Conservation (phyloP, 2,329 filamentous ascomycete species). For the Calonectria montana region DNA sequence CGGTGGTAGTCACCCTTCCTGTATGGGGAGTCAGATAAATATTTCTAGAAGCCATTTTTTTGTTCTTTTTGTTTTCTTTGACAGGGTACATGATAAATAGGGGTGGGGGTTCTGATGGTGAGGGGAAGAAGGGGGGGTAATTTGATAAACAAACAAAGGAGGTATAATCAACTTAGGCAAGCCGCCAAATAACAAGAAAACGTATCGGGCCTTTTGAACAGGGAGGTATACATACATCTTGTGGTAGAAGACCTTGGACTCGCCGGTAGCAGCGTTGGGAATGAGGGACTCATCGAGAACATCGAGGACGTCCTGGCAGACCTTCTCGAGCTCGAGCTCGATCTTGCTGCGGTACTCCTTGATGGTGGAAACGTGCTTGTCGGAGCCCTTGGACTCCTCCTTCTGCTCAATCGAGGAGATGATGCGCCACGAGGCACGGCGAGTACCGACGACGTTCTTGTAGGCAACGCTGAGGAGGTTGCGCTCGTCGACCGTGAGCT, state of each 20-base stretch:
- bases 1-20: constrained; percentile 99
- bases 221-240: constrained; percentile 82
- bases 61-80: background rate
- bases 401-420: constrained; percentile 99
- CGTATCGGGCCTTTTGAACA: constrained; percentile 26
- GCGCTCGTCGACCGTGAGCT: constrained; percentile 95
- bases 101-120: constrained; percentile 13
- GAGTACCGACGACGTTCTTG: constrained; percentile 99
- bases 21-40: constrained; percentile 30
- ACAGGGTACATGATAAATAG: background rate
- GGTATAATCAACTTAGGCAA: constrained; percentile 6
- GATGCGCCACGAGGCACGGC: constrained; percentile 99
- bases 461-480: constrained; percentile 99
- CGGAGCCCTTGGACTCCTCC: constrained; percentile 98
- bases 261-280: constrained; percentile 93
- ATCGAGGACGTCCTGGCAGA: constrained; percentile 97
- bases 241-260: constrained; percentile 99
- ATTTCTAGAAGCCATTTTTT: constrained; percentile 5
- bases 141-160: constrained; percentile 28
- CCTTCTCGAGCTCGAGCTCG: constrained; percentile 95
- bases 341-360: constrained; percentile 99
- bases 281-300: constrained; percentile 94
- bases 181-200: constrained; percentile 18
- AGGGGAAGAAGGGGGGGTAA: constrained; percentile 19
- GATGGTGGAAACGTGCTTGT: constrained; percentile 94